Base-by-base conservation (phyloP, 2,329 filamentous ascomycete genomes). In the Monilinia fructicola region DNA sequence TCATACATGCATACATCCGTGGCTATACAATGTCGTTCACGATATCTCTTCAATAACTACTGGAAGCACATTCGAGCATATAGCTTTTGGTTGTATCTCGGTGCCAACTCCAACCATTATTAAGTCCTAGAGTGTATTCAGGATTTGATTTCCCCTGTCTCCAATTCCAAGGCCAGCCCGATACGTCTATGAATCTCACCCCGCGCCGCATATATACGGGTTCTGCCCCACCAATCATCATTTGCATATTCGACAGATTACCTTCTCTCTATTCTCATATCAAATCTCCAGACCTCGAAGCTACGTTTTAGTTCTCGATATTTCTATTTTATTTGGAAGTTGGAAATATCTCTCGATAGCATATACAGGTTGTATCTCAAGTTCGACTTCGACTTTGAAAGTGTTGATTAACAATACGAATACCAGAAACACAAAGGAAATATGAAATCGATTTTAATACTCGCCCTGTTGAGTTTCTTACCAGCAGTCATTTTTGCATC, bases 181-280 rank as follows among this genome's bases (percentile, higher is more conserved):
- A n/a, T 58, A 48, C 53, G 16, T 48, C 18, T 46, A 35, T 26
- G 3, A 50, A n/a, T 18, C 28, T 42, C 31, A 50, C 18, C 31
- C 62, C 23, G 21, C 11, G 42, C 31, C 54, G 10, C 44, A 59
- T 50, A 60, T 14, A 50, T 50, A 60, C 28, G 14, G 42, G 9
- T 21, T 42, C 42, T 65, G 59, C 54, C 63, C 54, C 63, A 16
- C 42, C 10, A 65, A 21, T 59, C 31, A 42, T 38, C 53, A 44
- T 40, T 31, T 12, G 9, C 3, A 23, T 64, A 21, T 31, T 11
- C 21, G 26, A 44, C 3, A 6, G 10, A 18, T 42, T 14, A 9
- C 7, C 23, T 35, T 4, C 10, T 6, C 11, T 52, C 7, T 11
- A 23, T 12, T 44, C 21, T 26, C 11, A 40, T 42, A 16, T 59